A percentile compares a stretch with the other conserved stretches of the same genome.
Evolutionary conservation across 1,139 yeast genomes (phyloP).

Genomic region (Yamadazyma triangularis): DNA sequence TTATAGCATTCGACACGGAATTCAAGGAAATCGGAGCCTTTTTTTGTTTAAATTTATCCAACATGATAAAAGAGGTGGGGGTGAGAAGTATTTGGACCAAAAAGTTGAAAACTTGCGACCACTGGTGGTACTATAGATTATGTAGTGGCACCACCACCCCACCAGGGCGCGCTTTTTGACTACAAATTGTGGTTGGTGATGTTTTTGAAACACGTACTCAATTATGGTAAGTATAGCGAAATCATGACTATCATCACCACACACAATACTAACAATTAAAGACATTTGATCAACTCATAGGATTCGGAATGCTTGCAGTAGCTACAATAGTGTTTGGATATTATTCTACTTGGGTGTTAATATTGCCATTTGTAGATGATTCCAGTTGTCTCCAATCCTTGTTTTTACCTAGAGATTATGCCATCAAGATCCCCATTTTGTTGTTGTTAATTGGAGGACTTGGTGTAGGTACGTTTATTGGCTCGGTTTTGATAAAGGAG

Average conservation of each 20-base stretch:
- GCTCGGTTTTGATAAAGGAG: constrained; percentile 52
- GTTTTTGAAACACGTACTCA: too few species aligned
- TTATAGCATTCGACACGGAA: constrained; percentile 51
- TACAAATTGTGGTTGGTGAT: too few species aligned
- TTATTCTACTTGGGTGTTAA: constrained; percentile 74
- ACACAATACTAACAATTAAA: too few species aligned
- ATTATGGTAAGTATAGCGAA: too few species aligned
- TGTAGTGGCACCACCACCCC: too few species aligned
- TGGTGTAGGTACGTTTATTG: constrained; percentile 66
- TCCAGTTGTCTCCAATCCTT: constrained; percentile 51
- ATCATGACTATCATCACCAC: too few species aligned
- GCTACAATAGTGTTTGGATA: constrained; percentile 69
- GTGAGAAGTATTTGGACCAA: too few species aligned
- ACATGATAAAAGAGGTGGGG: too few species aligned
- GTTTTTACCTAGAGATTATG: constrained; percentile 80
- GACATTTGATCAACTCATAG: constrained; percentile 53
- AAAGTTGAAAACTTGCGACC: too few species aligned
- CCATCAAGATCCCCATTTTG: constrained; percentile 71
- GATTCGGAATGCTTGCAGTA: constrained; percentile 66
- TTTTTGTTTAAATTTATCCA: constrained; percentile 40
- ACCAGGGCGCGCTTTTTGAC: too few species aligned
- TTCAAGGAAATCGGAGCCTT: constrained; percentile 47
- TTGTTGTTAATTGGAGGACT: constrained; percentile 58
- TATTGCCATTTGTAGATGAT: constrained; percentile 70
- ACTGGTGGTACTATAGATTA: too few species aligned